These are phyloP conservation scores for Colletotrichum somersetense DNA, from an alignment of 2,329 filamentous ascomycete genomes.

Conservation along the genomic window DNA sequence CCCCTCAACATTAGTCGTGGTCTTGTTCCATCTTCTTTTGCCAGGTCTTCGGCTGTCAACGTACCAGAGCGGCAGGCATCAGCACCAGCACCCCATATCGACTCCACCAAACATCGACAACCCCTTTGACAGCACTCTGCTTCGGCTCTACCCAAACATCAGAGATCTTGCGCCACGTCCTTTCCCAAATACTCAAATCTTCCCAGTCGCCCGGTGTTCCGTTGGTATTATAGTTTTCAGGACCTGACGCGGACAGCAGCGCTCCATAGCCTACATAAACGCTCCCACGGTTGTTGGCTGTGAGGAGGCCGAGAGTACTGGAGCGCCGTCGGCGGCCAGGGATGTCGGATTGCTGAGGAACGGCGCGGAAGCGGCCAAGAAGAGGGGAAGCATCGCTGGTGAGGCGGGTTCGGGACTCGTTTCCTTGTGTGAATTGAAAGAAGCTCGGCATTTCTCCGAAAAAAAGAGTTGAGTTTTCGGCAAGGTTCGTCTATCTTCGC, in stretches of 20 bases:
- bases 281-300: slow-evolving; percentile 58
- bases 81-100: slow-evolving; percentile 72
- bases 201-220: slow-evolving; percentile 51
- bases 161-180: slow-evolving; percentile 53
- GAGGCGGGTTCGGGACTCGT: slow-evolving; percentile 66
- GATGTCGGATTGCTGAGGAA: slow-evolving; percentile 59
- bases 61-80: slow-evolving; percentile 70
- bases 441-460: slow-evolving; percentile 68
- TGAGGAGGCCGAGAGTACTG: slow-evolving; percentile 47
- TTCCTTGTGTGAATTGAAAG: slow-evolving; percentile 76
- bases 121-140: slow-evolving; percentile 68
- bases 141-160: slow-evolving; percentile 73
- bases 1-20: slow-evolving; percentile 23
- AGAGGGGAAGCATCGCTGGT: slow-evolving; percentile 70
- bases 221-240: slow-evolving; percentile 49
- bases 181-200: slow-evolving; percentile 52
- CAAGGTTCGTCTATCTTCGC: slow-evolving; percentile 22
- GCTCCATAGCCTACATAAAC: slow-evolving; percentile 70
- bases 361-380: slow-evolving; percentile 74
- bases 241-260: slow-evolving; percentile 58
- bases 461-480: slow-evolving; percentile 21
- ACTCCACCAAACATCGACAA: slow-evolving; percentile 73
- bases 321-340: slow-evolving; percentile 48
- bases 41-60: slow-evolving; percentile 45
- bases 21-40: slow-evolving; percentile 23